Conservation (phyloP, 2,329 filamentous ascomycete genomes). For the Aspergillus quadrilineatus region DNA sequence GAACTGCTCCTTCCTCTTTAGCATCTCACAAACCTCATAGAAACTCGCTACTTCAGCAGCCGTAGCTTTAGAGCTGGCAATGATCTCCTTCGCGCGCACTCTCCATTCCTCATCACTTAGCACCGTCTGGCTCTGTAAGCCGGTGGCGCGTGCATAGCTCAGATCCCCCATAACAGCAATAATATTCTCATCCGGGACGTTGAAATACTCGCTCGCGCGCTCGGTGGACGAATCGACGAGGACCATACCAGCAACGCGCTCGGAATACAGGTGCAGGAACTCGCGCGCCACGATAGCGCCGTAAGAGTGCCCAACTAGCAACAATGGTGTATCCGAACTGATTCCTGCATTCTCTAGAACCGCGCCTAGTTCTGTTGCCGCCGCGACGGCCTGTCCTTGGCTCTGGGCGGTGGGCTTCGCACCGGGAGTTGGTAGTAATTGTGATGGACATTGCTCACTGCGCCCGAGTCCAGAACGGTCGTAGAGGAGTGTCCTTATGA, state of each 20-base stretch:
- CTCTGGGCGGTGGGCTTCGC: not conserved
- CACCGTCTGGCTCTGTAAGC: conserved; percentile 28
- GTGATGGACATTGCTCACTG: conserved; percentile 28
- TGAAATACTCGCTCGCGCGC: conserved; percentile 31
- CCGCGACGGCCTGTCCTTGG: conserved; percentile 21
- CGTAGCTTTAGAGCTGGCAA: conserved; percentile 21
- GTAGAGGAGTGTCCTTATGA: conserved; percentile 34
- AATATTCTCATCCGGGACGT: conserved; percentile 32
- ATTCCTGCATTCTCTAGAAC: conserved; percentile 28
- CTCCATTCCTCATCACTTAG: conserved; percentile 38
- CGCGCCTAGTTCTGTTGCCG: conserved; percentile 33
- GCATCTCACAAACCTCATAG: conserved; percentile 26
- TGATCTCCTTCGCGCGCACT: conserved; percentile 30
- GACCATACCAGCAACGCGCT: conserved; percentile 38
- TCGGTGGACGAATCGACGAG: conserved; percentile 40
- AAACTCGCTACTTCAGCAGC: conserved; percentile 25
- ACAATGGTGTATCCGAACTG: conserved; percentile 23
- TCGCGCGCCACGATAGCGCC: conserved; percentile 42
- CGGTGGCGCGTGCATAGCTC: conserved; percentile 33
- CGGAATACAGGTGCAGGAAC: conserved; percentile 34
- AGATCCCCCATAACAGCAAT: conserved; percentile 31
- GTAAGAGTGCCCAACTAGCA: conserved; percentile 43
- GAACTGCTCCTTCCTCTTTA: conserved; percentile 35
- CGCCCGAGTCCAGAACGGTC: conserved; percentile 41
- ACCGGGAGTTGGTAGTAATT: not conserved